phyloP scores from a whole-genome alignment of 352 stramenopile species.

The Aphanomyces astaci region DNA sequence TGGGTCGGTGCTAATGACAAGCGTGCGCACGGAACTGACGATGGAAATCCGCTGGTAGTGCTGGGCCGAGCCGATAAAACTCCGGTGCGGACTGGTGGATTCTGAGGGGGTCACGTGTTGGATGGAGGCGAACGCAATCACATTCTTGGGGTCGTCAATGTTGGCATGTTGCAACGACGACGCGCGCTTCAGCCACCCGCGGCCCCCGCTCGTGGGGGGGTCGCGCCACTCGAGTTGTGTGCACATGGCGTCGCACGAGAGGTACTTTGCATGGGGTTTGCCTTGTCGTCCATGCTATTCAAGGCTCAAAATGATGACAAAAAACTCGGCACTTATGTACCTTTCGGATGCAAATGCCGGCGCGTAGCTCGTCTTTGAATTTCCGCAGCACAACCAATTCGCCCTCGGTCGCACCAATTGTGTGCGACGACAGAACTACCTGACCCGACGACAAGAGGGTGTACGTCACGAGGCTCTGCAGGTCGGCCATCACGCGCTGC shows the following conservation, averaged over 20 bases:
- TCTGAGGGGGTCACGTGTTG: background rate
- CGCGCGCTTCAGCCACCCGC: conserved; percentile 1
- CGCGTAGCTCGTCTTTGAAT: conserved; percentile 7
- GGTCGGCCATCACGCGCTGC: background rate
- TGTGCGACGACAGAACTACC: background rate
- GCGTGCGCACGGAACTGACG: conserved; percentile 2
- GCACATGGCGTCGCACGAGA: conserved; percentile 3
- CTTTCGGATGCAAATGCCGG: conserved; percentile 14
- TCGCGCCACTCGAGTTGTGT: background rate
- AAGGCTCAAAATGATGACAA: background rate
- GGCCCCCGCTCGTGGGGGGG: background rate
- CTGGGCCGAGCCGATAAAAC: background rate
- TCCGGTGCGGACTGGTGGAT: background rate
- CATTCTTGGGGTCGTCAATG: background rate
- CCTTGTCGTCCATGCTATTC: conserved; percentile 18
- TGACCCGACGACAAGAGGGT: background rate
- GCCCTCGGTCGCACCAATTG: background rate
- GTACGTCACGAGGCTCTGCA: background rate
- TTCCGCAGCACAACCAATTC: background rate
- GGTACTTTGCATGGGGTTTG: background rate
- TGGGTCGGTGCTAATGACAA: conserved; percentile 10
- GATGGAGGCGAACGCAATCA: conserved; percentile 11
- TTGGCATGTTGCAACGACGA: background rate
- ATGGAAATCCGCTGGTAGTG: conserved; percentile 13
- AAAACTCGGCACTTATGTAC: background rate